Conservation (phyloP, 805 yeast species). For the Teunomyces lycoperdinae region DNA sequence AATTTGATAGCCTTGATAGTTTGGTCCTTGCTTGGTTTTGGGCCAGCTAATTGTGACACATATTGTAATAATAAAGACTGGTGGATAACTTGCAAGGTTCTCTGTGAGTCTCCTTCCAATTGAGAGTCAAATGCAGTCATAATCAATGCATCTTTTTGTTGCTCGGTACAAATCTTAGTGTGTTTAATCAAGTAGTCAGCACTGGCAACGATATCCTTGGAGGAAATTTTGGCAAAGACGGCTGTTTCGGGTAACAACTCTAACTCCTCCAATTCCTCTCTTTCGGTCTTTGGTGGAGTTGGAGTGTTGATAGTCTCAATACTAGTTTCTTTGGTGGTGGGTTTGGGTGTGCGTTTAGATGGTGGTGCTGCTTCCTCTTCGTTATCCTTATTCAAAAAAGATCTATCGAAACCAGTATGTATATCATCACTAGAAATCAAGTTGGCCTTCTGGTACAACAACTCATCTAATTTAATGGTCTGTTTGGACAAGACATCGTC, state of each 20-base stretch:
- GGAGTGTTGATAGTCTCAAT: conserved; percentile 26
- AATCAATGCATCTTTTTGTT: conserved; percentile 86
- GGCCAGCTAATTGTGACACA: conserved; percentile 46
- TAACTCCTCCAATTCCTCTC: conserved; percentile 46
- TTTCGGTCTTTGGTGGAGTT: conserved; percentile 11
- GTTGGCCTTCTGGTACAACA: conserved; percentile 65
- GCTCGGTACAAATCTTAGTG: conserved; percentile 69
- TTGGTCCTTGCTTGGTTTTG: conserved; percentile 26
- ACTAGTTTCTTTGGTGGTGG: conserved; percentile 16
- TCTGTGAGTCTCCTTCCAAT: conserved; percentile 53
- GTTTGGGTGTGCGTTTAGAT: conserved; percentile 17
- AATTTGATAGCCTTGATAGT: conserved; percentile 50
- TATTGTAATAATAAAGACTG: conserved; percentile 82
- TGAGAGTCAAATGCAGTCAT: conserved; percentile 91
- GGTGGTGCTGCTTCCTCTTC: conserved; percentile 16
- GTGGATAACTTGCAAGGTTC: conserved; percentile 66
- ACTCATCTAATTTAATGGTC: conserved; percentile 59
- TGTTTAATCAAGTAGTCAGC: conserved; percentile 54
- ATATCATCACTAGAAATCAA: conserved; percentile 89
- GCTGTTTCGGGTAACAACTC: conserved; percentile 61
- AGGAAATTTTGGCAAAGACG: conserved; percentile 58
- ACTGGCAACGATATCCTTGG: conserved; percentile 46
- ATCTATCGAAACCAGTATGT: conserved; percentile 87
- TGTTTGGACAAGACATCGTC: conserved; percentile 64
- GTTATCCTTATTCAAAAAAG: conserved; percentile 65